Evolutionary conservation across 2,329 filamentous ascomycete genomes (phyloP), one percentile per base, ranked within the genome.

Genomic region (Chalara sp.): DNA sequence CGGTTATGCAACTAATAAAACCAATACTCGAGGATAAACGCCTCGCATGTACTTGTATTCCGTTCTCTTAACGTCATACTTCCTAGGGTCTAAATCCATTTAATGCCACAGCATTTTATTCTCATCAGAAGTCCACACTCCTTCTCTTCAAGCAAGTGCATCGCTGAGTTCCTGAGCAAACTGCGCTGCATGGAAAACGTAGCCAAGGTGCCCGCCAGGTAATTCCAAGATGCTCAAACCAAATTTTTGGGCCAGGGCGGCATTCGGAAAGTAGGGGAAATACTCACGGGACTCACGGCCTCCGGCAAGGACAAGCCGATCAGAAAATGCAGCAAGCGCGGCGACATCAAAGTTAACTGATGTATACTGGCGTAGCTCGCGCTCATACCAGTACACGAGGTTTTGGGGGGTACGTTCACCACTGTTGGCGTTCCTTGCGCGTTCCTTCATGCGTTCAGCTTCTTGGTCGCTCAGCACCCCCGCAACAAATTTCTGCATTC

Each of bases 201-300:
- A 48, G 8, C 71, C 86, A 32, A 54, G n/a, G 41, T 53, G 47
- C 12, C 48, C 51, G 8, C 51, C 48, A 39, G 51, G 44, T 21
- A 48, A 21, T 28, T 40, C 47, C 8, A 39, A 10, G 35, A 50
- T 29, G 13, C 47, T 48, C 21, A 47, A 50, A 28, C 48, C 51
- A 6, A 50, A 11, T 30, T 12, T 52, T 39, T 30, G 30, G 7
- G 49, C 52, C 35, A 54, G 42, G 4, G 47, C 12, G 6, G 52
- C 42, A 52, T 21, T 21, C 21, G 21, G 21, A 21, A 21, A 21
- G 21, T 21, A 51, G 44, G 2, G 52, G 52, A 31, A 35, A 46
- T 49, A 52, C 43, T 48, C 47, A 10, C 44, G 41, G 31, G 12
- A 48, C 21, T 28, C 53, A 47, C 4, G 50, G n/a, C 35, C 35